Percentiles rank a stretch among this genome's conserved stretches.
Conservation (phyloP, 1,284 basidiomycete genomes). For the Boletellus sp. region DNA sequence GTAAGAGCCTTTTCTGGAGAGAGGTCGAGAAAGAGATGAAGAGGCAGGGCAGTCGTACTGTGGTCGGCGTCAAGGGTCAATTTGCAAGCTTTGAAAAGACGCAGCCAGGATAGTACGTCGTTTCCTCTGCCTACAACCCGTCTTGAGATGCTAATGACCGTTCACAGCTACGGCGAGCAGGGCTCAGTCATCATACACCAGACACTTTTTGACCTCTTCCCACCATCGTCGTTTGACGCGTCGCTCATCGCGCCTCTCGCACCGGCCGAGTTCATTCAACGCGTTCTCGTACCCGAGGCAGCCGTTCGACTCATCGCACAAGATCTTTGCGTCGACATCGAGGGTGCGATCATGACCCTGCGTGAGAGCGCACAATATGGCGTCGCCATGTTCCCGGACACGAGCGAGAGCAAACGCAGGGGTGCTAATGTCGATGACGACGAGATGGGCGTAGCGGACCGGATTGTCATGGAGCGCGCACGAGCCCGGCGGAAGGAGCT, state of each 20-base stretch:
- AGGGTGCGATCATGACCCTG: constrained; percentile 55
- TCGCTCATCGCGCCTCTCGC: constrained; percentile 56
- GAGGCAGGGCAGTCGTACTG: constrained; percentile 59
- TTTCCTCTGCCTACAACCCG: neutral
- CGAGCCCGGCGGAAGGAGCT: constrained; percentile 57
- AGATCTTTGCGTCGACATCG: constrained; percentile 48
- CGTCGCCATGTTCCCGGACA: constrained; percentile 72
- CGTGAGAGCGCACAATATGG: constrained; percentile 74
- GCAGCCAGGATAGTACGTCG: constrained; percentile 78
- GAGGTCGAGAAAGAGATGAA: constrained; percentile 60
- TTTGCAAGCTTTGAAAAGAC: constrained; percentile 72
- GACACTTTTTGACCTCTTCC: constrained; percentile 70
- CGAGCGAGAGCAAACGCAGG: constrained; percentile 45
- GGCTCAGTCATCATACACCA: constrained; percentile 76
- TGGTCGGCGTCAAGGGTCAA: constrained; percentile 64
- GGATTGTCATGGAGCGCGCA: constrained; percentile 66
- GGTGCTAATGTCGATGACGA: constrained; percentile 32
- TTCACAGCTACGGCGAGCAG: constrained; percentile 70
- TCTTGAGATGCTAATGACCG: neutral
- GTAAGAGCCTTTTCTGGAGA: constrained; percentile 61
- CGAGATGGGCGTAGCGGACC: constrained; percentile 47
- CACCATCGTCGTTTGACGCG: constrained; percentile 53
- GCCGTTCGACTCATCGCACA: constrained; percentile 69
- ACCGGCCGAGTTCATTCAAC: constrained; percentile 67
- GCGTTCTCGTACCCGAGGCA: constrained; percentile 72